These are phyloP conservation scores for Protomyces macrosporus DNA, from an alignment of 1,139 yeast species.

Conservation along the genomic window DNA sequence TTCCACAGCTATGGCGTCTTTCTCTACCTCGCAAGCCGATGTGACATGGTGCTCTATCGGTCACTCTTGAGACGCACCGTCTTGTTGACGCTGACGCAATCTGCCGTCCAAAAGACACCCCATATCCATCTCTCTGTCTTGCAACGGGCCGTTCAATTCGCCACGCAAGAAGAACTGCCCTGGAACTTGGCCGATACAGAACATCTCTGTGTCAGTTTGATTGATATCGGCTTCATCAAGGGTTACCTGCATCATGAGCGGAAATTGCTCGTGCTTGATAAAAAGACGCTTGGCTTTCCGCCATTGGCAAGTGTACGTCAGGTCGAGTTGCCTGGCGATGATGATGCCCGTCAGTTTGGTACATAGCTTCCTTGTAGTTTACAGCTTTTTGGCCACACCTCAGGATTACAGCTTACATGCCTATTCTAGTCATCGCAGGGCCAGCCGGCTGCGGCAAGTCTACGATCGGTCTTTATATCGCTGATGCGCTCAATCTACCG, in stretches of 20 bases:
- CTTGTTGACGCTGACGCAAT: slow-evolving; percentile 24
- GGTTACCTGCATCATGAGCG: slow-evolving; percentile 36
- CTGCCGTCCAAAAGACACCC: slow-evolving; percentile 29
- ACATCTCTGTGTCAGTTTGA: slow-evolving; percentile 38
- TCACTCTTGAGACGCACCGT: slow-evolving; percentile 34
- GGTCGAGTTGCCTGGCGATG: not conserved
- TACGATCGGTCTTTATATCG: slow-evolving; percentile 59
- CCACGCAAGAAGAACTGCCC: slow-evolving; percentile 26
- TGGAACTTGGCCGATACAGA: slow-evolving; percentile 37
- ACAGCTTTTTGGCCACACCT: no score
- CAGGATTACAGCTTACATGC: not conserved
- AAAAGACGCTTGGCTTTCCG: slow-evolving; percentile 22
- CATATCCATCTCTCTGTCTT: slow-evolving; percentile 33
- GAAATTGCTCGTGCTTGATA: slow-evolving; percentile 24
- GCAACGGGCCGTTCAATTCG: slow-evolving; percentile 30
- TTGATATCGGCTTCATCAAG: slow-evolving; percentile 39
- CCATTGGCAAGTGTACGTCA: not conserved
- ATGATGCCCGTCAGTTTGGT: not conserved
- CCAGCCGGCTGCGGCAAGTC: slow-evolving; percentile 95
- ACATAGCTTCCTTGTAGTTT: no score
- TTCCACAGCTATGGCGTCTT: slow-evolving; percentile 35
- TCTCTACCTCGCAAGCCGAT: slow-evolving; percentile 35
- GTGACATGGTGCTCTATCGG: slow-evolving; percentile 37
- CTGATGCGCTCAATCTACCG: slow-evolving; percentile 46
- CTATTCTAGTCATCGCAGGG: slow-evolving; percentile 43